Conservation (phyloP, 768 basidiomycete species). For the Phylloporus sp. region DNA sequence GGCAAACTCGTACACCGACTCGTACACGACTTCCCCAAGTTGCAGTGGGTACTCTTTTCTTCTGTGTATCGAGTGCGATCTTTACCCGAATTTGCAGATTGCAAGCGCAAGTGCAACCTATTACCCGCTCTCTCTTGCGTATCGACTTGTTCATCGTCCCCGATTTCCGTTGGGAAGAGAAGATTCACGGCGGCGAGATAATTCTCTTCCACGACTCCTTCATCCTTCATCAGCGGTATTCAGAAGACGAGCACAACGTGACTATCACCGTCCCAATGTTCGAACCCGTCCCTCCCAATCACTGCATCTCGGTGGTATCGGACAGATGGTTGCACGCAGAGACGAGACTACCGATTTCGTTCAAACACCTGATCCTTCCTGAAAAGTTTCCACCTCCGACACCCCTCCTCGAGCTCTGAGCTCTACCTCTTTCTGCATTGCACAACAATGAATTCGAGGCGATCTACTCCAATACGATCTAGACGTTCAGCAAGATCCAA, state of each 20-base stretch:
- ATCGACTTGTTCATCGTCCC: conserved; percentile 92
- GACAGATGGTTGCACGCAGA: conserved; percentile 96
- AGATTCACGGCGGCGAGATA: conserved; percentile 91
- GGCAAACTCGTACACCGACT: conserved; percentile 88
- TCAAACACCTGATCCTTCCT: conserved; percentile 96
- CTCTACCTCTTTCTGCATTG: conserved; percentile 82
- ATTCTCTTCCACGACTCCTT: conserved; percentile 95
- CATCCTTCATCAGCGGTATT: conserved; percentile 85
- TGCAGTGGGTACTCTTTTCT: conserved; percentile 54
- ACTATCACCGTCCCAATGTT: conserved; percentile 95
- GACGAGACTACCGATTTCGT: conserved; percentile 90
- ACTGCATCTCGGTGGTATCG: conserved; percentile 92
- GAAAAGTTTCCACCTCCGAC: conserved; percentile 95
- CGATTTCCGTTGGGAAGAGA: conserved; percentile 99
- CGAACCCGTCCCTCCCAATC: conserved; percentile 96
- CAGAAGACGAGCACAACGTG: conserved; percentile 90
- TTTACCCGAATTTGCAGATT: conserved; percentile 41
- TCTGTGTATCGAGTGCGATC: neutral
- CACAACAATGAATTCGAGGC: conserved; percentile 91
- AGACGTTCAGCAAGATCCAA: conserved; percentile 97
- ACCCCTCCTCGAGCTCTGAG: conserved; percentile 86
- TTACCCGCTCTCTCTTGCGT: conserved; percentile 87
- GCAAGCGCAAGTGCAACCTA: conserved; percentile 94
- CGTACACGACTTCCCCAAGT: conserved; percentile 94
- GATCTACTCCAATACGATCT: conserved; percentile 75